phyloP scores from a whole-genome alignment of 768 basidiomycete genomes.

The Candolleomyces eurysporus region DNA sequence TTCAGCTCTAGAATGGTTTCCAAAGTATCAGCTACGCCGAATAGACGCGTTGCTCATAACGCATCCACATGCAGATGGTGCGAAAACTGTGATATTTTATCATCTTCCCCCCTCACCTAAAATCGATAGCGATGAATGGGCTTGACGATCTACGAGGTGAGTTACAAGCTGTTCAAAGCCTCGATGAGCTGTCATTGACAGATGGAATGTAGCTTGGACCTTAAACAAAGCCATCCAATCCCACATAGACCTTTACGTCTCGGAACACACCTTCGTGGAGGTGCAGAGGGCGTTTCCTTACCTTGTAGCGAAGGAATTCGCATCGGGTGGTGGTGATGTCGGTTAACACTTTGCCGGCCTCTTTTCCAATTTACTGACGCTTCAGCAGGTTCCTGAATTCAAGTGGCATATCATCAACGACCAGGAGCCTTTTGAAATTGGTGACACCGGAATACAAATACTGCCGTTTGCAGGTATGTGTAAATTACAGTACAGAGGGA shows the following conservation, averaged over 20 bases:
- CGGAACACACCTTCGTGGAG: slow-evolving; percentile 60
- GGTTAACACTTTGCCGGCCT: slow-evolving; percentile 14
- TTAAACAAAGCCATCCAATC: slow-evolving; percentile 59
- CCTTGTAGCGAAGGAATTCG: slow-evolving; percentile 69
- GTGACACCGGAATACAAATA: slow-evolving; percentile 57
- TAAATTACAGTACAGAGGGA: not conserved
- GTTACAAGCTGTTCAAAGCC: slow-evolving; percentile 11
- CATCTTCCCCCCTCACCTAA: not conserved
- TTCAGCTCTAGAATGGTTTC: slow-evolving; percentile 48
- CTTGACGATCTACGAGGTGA: slow-evolving; percentile 84
- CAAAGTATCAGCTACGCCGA: slow-evolving; percentile 65
- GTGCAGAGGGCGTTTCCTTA: slow-evolving; percentile 79
- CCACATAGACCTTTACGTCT: slow-evolving; percentile 74
- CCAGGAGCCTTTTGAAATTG: slow-evolving; percentile 63
- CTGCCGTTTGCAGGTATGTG: slow-evolving; percentile 64
- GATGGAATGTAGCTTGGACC: slow-evolving; percentile 62
- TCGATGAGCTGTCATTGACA: slow-evolving; percentile 4
- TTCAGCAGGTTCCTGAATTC: slow-evolving; percentile 70
- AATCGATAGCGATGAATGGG: slow-evolving; percentile 71
- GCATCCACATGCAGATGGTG: slow-evolving; percentile 83
- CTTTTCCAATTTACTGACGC: not conserved
- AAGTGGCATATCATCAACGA: slow-evolving; percentile 81
- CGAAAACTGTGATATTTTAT: slow-evolving; percentile 8
- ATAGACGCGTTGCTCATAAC: slow-evolving; percentile 70
- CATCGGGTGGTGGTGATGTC: slow-evolving; percentile 80